Conservation (phyloP, 1,139 yeast species). For the Protomyces lactucae-debilis region DNA sequence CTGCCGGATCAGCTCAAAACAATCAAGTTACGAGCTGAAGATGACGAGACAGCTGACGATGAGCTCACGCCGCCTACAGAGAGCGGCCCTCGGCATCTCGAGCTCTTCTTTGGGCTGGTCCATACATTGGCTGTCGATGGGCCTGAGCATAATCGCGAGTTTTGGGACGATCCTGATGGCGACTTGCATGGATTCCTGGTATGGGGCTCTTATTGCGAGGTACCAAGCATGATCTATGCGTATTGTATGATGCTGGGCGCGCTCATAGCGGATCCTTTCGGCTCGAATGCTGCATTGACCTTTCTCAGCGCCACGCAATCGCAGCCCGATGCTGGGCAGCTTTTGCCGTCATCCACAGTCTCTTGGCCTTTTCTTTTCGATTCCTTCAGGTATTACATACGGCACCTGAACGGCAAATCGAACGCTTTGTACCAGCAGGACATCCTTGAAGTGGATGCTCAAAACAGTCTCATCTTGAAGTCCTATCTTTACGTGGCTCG, state of each 20-base stretch:
- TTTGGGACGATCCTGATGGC: slow-evolving; percentile 69
- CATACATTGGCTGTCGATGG: slow-evolving; percentile 65
- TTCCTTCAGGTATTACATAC: slow-evolving; percentile 8
- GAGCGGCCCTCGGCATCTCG: slow-evolving; percentile 56
- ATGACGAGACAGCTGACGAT: slow-evolving; percentile 49
- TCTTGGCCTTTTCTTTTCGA: slow-evolving; percentile 19
- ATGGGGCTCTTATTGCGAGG: slow-evolving; percentile 84
- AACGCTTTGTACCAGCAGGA: not conserved
- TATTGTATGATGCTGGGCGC: slow-evolving; percentile 76
- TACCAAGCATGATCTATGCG: slow-evolving; percentile 77
- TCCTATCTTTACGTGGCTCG: slow-evolving; percentile 1
- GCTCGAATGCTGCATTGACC: slow-evolving; percentile 45
- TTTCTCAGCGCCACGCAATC: not conserved
- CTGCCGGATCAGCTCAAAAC: slow-evolving; percentile 70
- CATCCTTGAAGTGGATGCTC: slow-evolving; percentile 2
- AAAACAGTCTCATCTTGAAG: slow-evolving; percentile 9
- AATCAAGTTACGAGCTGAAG: slow-evolving; percentile 83
- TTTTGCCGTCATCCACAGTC: not conserved
- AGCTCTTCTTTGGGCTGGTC: slow-evolving; percentile 74
- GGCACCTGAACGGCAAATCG: not conserved
- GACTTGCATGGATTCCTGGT: slow-evolving; percentile 67
- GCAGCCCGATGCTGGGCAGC: not conserved
- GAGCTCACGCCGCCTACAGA: slow-evolving; percentile 30
- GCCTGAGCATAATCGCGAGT: slow-evolving; percentile 53
- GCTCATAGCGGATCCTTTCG: slow-evolving; percentile 57